A percentile compares a stretch with the other conserved stretches of the same genome.
Evolutionary conservation across 169 alveolate genomes (phyloP).

Genomic region (Plasmodium fragile): DNA sequence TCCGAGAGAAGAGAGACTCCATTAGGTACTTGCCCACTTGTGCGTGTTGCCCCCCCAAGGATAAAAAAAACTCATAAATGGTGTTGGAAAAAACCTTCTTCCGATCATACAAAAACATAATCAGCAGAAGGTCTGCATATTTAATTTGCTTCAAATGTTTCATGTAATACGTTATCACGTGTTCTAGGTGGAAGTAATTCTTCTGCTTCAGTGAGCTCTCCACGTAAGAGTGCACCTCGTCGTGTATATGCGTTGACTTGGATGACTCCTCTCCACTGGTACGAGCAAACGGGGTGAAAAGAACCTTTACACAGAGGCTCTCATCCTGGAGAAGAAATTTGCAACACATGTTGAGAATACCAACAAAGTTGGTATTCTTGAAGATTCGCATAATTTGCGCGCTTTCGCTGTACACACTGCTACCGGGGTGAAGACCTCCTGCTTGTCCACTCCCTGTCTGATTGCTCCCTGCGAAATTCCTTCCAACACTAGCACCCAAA

Average conservation of each 20-base stretch:
- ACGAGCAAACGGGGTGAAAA: background rate
- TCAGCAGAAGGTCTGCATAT: conserved; percentile 28
- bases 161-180: conserved; percentile 16
- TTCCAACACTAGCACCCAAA: background rate
- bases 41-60: conserved; percentile 25
- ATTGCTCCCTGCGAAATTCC: conserved; percentile 5
- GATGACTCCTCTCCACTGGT: background rate
- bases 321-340: conserved; percentile 51
- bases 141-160: conserved; percentile 38
- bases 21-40: conserved; percentile 2
- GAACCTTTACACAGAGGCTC: background rate
- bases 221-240: conserved; percentile 10
- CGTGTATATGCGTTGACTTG: background rate
- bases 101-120: conserved; percentile 33
- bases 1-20: background rate
- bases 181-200: conserved; percentile 47
- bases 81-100: conserved; percentile 7
- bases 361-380: conserved; percentile 20
- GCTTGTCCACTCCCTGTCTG: background rate
- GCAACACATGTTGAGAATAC: conserved; percentile 40
- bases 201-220: background rate
- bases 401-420: background rate
- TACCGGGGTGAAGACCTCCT: background rate
- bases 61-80: conserved; percentile 44
- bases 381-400: conserved; percentile 2